Conservation (phyloP, 2,329 filamentous ascomycete species). For the Rhynchosporium secalis region DNA sequence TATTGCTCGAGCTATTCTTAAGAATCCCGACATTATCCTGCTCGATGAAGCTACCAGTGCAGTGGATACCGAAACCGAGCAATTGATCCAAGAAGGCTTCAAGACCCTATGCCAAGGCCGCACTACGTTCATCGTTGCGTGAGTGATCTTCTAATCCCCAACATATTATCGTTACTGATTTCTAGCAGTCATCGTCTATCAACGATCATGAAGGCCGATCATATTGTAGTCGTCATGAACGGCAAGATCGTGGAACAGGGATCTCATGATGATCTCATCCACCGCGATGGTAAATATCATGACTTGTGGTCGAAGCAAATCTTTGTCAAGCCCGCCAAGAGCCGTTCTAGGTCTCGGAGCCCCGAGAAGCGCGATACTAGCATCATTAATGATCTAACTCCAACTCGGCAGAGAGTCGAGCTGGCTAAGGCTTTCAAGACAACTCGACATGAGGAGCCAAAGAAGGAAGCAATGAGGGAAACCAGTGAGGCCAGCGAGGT, state of each 20-base stretch:
- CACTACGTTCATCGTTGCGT: slow-evolving; percentile 48
- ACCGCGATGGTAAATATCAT: slow-evolving; percentile 50
- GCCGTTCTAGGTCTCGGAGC: slow-evolving; percentile 32
- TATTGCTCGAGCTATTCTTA: slow-evolving; percentile 87
- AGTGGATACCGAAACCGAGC: slow-evolving; percentile 91
- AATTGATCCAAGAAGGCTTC: slow-evolving; percentile 72
- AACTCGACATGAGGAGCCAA: slow-evolving; percentile 20
- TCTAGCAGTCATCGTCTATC: slow-evolving; percentile 48
- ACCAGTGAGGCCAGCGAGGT: slow-evolving; percentile 8
- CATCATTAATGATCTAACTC: slow-evolving; percentile 38
- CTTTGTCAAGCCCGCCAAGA: slow-evolving; percentile 34
- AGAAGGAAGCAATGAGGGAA: slow-evolving; percentile 12
- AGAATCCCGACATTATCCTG: slow-evolving; percentile 88
- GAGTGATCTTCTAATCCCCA: slow-evolving; percentile 19
- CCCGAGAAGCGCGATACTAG: slow-evolving; percentile 31
- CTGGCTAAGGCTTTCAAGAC: slow-evolving; percentile 27
- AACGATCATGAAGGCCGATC: slow-evolving; percentile 54
- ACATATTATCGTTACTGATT: slow-evolving; percentile 21
- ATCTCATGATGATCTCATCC: slow-evolving; percentile 50
- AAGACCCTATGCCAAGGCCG: slow-evolving; percentile 49
- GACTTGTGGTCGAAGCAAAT: slow-evolving; percentile 53
- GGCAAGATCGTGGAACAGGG: slow-evolving; percentile 54
- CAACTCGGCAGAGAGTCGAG: slow-evolving; percentile 24
- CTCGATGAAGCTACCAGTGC: slow-evolving; percentile 95
- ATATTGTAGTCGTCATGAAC: slow-evolving; percentile 53